Evolutionary conservation across 225 moss, liverwort and hornwort genomes (phyloP).

Genomic region (Pseudoscleropodium purum): DNA sequence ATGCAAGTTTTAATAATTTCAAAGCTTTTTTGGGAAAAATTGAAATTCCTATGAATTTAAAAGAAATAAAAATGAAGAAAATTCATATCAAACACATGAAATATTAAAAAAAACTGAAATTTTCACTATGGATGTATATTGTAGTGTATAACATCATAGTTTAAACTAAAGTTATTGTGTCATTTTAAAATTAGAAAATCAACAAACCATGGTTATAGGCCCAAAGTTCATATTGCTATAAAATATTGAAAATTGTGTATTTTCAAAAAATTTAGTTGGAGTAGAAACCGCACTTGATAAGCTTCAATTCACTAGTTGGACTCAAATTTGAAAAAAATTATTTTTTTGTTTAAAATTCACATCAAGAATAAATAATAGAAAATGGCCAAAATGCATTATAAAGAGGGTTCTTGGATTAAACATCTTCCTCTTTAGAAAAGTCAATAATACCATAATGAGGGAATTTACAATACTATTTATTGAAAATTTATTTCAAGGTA

Average conservation of each 20-base stretch:
- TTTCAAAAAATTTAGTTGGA: neutral
- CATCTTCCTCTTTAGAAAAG: neutral
- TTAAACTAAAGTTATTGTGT: rapidly evolving
- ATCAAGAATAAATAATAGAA: neutral
- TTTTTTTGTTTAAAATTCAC: neutral
- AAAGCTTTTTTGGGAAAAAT: too few relatives aligned
- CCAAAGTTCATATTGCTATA: neutral
- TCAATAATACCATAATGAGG: neutral
- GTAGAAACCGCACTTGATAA: neutral
- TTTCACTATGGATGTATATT: neutral
- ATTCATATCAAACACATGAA: too few relatives aligned
- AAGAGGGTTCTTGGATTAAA: rapidly evolving
- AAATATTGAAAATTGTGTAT: too few relatives aligned
- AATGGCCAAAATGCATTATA: neutral
- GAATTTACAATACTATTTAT: neutral
- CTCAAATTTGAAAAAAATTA: neutral
- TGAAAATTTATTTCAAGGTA: neutral
- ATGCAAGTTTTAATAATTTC: too few relatives aligned
- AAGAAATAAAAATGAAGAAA: too few relatives aligned
- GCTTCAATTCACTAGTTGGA: neutral
- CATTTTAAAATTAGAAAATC: neutral
- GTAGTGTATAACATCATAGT: neutral
- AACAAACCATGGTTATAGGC: neutral
- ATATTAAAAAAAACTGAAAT: rapidly evolving
- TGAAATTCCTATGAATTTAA: rapidly evolving